Percentiles rank a stretch among this genome's conserved stretches.
phyloP scores from a whole-genome alignment of 1,284 basidiomycete genomes.

The Cryptococcus depauperatus region DNA sequence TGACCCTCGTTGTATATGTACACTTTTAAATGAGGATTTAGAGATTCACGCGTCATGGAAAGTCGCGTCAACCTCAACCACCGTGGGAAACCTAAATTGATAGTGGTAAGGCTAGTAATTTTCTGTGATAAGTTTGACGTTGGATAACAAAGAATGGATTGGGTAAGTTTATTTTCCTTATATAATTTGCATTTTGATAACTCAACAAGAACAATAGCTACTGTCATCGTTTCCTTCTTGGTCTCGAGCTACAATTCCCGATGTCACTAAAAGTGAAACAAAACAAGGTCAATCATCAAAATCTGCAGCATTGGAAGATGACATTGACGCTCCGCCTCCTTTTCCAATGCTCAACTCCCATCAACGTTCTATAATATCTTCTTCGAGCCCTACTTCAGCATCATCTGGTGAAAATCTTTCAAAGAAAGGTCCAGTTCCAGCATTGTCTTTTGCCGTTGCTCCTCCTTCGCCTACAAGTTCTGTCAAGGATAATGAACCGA shows the following conservation, averaged over 20 bases:
- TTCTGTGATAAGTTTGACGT: not conserved
- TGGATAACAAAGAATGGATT: slow-evolving; percentile 18
- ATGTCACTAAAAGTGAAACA: slow-evolving; percentile 23
- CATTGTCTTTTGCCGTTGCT: slow-evolving; percentile 42
- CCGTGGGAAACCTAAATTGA: slow-evolving; percentile 6
- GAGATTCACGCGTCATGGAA: not conserved
- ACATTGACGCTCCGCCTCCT: slow-evolving; percentile 65
- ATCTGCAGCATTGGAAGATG: slow-evolving; percentile 47
- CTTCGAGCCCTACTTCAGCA: slow-evolving; percentile 26
- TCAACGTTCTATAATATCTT: slow-evolving; percentile 56
- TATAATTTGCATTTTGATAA: no score
- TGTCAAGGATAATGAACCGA: slow-evolving; percentile 47
- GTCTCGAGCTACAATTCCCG: slow-evolving; percentile 15
- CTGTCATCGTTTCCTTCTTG: slow-evolving; percentile 21
- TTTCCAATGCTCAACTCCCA: slow-evolving; percentile 75
- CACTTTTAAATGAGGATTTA: no score
- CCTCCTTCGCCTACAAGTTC: slow-evolving; percentile 52
- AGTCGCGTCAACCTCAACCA: slow-evolving; percentile 3
- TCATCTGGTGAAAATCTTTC: slow-evolving; percentile 5
- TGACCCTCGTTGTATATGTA: not conserved
- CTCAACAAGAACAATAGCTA: no score
- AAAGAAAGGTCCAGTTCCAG: slow-evolving; percentile 14
- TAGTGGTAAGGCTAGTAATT: slow-evolving; percentile 4
- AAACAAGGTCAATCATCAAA: slow-evolving; percentile 5
- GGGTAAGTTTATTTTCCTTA: slow-evolving; percentile 22